A percentile compares a stretch with the other conserved stretches of the same genome.
phyloP scores from a whole-genome alignment of 2,329 filamentous ascomycete genomes.

The Orbilia blumenaviensis region DNA sequence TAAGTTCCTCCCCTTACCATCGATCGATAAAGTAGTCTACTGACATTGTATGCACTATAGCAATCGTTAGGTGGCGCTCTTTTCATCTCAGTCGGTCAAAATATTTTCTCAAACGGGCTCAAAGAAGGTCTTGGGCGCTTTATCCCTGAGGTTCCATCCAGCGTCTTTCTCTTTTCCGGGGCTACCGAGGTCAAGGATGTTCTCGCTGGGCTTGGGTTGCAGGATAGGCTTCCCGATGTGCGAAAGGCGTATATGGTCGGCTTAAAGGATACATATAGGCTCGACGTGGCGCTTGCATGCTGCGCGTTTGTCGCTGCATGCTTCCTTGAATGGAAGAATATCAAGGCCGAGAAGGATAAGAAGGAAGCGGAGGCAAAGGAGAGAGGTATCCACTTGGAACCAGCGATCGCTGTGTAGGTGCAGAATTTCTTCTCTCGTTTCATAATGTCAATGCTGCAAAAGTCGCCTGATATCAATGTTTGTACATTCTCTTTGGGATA shows the following conservation, averaged over 20 bases:
- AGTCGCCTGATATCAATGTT: background rate
- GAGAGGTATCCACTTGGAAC: constrained; percentile 54
- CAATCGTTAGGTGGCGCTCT: constrained; percentile 67
- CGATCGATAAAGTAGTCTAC: constrained; percentile 28
- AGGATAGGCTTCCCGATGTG: constrained; percentile 63
- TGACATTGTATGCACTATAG: constrained; percentile 5
- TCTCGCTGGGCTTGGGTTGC: constrained; percentile 59
- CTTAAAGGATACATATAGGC: constrained; percentile 66
- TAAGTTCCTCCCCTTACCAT: constrained; percentile 68
- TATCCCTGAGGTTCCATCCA: constrained; percentile 63
- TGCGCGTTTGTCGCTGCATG: constrained; percentile 64
- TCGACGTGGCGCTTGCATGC: constrained; percentile 65
- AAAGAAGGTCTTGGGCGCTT: constrained; percentile 59
- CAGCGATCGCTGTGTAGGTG: constrained; percentile 25
- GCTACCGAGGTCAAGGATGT: constrained; percentile 64
- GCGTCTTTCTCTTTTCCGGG: constrained; percentile 66
- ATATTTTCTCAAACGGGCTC: constrained; percentile 65
- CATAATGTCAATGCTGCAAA: background rate
- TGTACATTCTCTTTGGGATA: background rate
- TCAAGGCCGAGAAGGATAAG: constrained; percentile 55
- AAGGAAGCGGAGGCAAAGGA: constrained; percentile 47
- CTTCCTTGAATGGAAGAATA: constrained; percentile 66
- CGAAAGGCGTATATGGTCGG: constrained; percentile 66
- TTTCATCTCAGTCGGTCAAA: constrained; percentile 69
- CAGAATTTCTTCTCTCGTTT: background rate